These are phyloP conservation scores for Xylariaceae sp. DNA, from an alignment of 2,329 filamentous ascomycete genomes.

Conservation along the genomic window DNA sequence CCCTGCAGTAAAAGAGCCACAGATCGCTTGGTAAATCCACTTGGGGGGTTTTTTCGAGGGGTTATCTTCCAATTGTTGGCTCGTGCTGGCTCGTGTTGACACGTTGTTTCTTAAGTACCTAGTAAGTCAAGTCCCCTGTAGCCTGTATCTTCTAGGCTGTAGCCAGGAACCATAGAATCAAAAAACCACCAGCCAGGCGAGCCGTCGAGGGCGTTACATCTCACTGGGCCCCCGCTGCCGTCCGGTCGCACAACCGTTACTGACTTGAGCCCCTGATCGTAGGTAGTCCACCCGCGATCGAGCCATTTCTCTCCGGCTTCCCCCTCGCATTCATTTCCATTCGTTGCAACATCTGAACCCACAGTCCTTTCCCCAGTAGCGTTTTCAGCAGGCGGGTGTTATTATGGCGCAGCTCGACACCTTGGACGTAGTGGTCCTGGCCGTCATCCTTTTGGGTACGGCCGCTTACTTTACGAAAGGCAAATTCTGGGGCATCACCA, in stretches of 20 bases:
- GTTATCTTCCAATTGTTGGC: background rate
- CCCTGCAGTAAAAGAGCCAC: constrained; percentile 7
- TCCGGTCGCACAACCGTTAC: constrained; percentile 8
- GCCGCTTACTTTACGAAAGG: constrained; percentile 97
- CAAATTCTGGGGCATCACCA: constrained; percentile 81
- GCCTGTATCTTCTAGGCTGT: too few relatives aligned
- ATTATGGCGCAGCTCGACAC: constrained; percentile 94
- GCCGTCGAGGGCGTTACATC: constrained; percentile 1
- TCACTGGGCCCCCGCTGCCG: constrained; percentile 1
- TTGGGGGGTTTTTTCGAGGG: constrained; percentile 2
- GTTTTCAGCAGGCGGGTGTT: constrained; percentile 19
- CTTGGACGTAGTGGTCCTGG: constrained; percentile 88
- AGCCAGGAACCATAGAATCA: background rate
- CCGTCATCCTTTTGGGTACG: constrained; percentile 76
- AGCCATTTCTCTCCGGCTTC: background rate
- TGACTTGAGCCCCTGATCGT: constrained; percentile 5
- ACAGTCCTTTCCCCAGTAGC: constrained; percentile 1
- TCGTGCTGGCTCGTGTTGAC: too few relatives aligned
- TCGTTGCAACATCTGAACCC: background rate
- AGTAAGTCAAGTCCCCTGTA: constrained; percentile 8
- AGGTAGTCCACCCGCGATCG: background rate
- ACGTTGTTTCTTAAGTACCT: constrained; percentile 7
- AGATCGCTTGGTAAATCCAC: constrained; percentile 10
- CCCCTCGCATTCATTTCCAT: constrained; percentile 2
- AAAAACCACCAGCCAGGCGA: background rate